Percentiles rank a stretch among this genome's conserved stretches.
Evolutionary conservation across 371 early-diverging fungal genomes (phyloP).

Genomic region (Rhizopus delemar): DNA sequence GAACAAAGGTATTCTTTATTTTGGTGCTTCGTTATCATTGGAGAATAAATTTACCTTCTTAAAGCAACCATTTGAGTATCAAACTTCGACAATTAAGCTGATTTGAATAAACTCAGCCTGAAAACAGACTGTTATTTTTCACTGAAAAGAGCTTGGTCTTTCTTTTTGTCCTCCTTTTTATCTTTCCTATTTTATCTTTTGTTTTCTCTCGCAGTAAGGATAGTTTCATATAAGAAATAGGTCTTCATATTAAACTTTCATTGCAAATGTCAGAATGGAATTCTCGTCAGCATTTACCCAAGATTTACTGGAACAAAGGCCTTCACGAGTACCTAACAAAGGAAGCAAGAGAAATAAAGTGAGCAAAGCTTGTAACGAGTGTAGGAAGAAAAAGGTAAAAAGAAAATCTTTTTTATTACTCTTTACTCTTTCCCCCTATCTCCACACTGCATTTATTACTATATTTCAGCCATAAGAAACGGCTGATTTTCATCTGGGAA

Average conservation of each 20-base stretch:
- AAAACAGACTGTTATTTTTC: conserved; percentile 24
- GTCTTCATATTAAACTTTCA: conserved; percentile 1
- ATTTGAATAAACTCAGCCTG: conserved; percentile 21
- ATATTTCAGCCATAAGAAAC: no score
- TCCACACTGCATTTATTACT: no score
- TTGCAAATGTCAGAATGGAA: conserved; percentile 39
- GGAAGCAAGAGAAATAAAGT: conserved; percentile 46
- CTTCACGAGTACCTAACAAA: conserved; percentile 24
- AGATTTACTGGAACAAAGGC: conserved; percentile 35
- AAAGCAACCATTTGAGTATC: no score
- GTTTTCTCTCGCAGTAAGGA: background rate
- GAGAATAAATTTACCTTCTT: no score
- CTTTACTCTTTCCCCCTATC: background rate
- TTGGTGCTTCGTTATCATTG: no score
- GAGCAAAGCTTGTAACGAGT: conserved; percentile 51
- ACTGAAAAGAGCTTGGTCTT: background rate
- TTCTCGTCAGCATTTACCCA: conserved; percentile 34
- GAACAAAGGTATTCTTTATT: no score
- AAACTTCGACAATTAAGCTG: background rate
- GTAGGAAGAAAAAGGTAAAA: conserved; percentile 51
- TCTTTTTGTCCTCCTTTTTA: conserved; percentile 4
- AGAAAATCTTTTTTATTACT: background rate
- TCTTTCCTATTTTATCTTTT: conserved; percentile 4
- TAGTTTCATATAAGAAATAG: background rate
- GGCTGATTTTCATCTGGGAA: background rate